These are phyloP conservation scores for Citrus cavaleriei DNA, from an alignment of 345 rosid genomes.

Conservation along the genomic window DNA sequence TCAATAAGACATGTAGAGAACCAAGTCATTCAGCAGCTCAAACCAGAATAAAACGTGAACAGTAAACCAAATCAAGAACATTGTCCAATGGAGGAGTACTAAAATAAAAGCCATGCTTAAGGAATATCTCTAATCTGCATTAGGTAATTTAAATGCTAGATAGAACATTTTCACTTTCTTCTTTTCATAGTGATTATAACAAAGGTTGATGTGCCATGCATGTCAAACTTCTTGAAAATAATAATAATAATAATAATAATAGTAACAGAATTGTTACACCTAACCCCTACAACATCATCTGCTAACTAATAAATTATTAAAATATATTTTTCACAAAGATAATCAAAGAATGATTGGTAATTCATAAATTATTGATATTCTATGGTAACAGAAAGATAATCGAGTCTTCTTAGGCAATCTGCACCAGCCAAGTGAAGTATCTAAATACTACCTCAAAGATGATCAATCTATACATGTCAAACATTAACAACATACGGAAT, in stretches of 20 bases:
- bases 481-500: neutral
- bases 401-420: neutral
- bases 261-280: neutral
- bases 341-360: neutral
- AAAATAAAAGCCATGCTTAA: neutral
- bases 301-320: neutral
- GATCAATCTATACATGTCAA: neutral
- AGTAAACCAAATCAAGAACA: neutral
- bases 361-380: neutral
- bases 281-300: neutral
- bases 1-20: neutral
- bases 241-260: neutral
- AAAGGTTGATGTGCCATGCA: neutral
- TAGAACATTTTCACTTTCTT: neutral
- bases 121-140: neutral
- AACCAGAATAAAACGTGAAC: neutral
- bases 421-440: neutral
- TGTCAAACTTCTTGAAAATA: neutral
- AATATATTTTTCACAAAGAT: neutral
- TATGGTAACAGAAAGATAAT: neutral
- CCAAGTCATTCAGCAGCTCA: neutral
- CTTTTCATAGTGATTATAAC: neutral
- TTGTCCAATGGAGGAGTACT: neutral
- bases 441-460: neutral
- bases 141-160: neutral